Base-by-base conservation (phyloP, 2,329 filamentous ascomycete genomes). In the Phaeomoniella chlamydospora region DNA sequence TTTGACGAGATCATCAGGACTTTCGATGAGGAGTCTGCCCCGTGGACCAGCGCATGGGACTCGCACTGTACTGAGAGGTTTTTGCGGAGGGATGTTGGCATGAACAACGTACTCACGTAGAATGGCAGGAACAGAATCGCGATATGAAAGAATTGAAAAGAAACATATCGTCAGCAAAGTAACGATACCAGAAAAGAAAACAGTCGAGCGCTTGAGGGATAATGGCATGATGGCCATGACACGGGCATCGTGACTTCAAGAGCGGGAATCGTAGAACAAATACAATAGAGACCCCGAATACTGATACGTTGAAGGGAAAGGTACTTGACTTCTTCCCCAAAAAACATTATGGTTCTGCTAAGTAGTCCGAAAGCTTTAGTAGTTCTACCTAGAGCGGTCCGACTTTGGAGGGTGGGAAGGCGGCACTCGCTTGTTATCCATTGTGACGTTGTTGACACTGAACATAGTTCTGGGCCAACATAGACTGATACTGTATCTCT, bases 31-130 rank as follows among this genome's bases (percentile, higher is more conserved):
- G 2, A 53, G 41, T 31, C 55, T 51, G 13, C 62, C 61, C 38
- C 63, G 51, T 2, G 78, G 73, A 1, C 79, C 79, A 34, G 70
- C 58, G 51, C 81, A 86, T 1, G 75, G 54, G 18, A 35, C 35
- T 15, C 37, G 18, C 12, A 31, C 37, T 29, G 22, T 10, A 16
- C 31, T 33, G 31, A 26, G 12, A 15, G 34, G 16, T 17, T 16
- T 10, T 18, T 29, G 17, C 17, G 37, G 18, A 26, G 31, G 22
- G 14, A 18, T 36, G 29, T n/a, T 10, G 26, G 22, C 34, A 30
- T 34, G 17, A 18, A 38, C n/a, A 6, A n/a, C 9, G 6, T 6
- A 6, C n/a, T 6, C 18, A 13, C 37, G 35, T 13, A 38, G 29
- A 16, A 33, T 30, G 6, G 17, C 26, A 31, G 39, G 22, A 4